These are phyloP conservation scores for Mucor saturninus DNA, from an alignment of 371 early-diverging fungal species.

Conservation along the genomic window DNA sequence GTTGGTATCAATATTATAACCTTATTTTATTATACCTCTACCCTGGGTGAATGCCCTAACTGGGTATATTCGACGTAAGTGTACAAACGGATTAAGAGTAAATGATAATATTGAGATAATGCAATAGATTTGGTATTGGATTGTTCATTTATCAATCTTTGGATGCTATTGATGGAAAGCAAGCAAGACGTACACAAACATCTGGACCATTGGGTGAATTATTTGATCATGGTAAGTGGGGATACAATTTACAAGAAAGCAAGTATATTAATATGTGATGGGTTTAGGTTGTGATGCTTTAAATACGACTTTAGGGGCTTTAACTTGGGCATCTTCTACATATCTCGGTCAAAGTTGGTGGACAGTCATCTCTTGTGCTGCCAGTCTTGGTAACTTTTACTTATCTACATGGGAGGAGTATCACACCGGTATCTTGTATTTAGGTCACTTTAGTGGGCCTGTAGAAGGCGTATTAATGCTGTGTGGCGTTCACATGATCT, in stretches of 20 bases:
- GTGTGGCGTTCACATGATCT: constrained; percentile 63
- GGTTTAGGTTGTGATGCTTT: constrained; percentile 89
- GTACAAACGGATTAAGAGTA: not conserved
- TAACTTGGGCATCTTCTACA: constrained; percentile 69
- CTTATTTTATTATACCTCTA: constrained; percentile 76
- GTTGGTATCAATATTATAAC: constrained; percentile 76
- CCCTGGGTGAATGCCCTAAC: constrained; percentile 80
- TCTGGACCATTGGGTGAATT: constrained; percentile 95
- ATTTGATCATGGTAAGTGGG: constrained; percentile 80
- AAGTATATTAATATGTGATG: not conserved
- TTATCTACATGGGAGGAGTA: constrained; percentile 96
- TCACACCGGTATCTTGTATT: constrained; percentile 89
- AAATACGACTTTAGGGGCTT: constrained; percentile 71
- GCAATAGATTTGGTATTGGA: constrained; percentile 77
- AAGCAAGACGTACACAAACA: constrained; percentile 92
- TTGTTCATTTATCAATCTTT: constrained; percentile 95
- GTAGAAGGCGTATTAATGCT: constrained; percentile 93
- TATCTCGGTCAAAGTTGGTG: constrained; percentile 82
- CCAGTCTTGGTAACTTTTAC: constrained; percentile 87
- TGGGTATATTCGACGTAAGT: constrained; percentile 83
- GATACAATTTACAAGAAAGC: too few relatives aligned
- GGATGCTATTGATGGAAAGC: constrained; percentile 98
- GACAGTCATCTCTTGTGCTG: constrained; percentile 57
- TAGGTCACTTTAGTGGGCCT: constrained; percentile 94
- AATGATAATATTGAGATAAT: not conserved